These are phyloP conservation scores for Centrapalus pauciflorus DNA, from an alignment of 129 eudicot genomes.

Conservation along the genomic window DNA sequence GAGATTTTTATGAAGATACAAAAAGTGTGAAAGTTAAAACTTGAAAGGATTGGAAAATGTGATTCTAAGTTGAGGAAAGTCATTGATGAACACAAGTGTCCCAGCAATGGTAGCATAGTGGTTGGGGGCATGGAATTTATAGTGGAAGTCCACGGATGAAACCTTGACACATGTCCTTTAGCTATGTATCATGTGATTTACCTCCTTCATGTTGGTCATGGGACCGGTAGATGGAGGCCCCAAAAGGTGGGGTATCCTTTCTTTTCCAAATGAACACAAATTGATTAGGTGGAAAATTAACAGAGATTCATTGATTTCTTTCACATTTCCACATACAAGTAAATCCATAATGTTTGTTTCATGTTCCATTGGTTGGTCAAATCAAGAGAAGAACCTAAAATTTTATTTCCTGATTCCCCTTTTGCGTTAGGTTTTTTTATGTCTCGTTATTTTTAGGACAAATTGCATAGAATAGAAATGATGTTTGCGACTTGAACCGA, in stretches of 20 bases:
- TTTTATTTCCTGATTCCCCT: background rate
- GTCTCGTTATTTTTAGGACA: too few relatives aligned
- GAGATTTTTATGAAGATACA: background rate
- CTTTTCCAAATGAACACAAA: background rate
- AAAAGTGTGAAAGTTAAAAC: background rate
- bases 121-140: too few relatives aligned
- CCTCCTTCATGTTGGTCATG: too few relatives aligned
- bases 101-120: too few relatives aligned
- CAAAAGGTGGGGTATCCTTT: too few relatives aligned
- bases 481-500: too few relatives aligned
- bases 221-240: too few relatives aligned
- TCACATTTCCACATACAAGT: background rate
- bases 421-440: background rate
- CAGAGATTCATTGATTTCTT: background rate
- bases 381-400: background rate
- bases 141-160: too few relatives aligned
- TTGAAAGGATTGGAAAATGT: background rate
- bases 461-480: too few relatives aligned
- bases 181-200: too few relatives aligned
- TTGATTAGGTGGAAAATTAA: background rate
- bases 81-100: background rate
- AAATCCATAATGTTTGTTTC: background rate
- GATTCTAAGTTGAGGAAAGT: background rate
- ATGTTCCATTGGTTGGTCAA: background rate
- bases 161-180: too few relatives aligned